Conservation (phyloP, 108 stramenopile species). For the Discostella pseudostelligera region DNA sequence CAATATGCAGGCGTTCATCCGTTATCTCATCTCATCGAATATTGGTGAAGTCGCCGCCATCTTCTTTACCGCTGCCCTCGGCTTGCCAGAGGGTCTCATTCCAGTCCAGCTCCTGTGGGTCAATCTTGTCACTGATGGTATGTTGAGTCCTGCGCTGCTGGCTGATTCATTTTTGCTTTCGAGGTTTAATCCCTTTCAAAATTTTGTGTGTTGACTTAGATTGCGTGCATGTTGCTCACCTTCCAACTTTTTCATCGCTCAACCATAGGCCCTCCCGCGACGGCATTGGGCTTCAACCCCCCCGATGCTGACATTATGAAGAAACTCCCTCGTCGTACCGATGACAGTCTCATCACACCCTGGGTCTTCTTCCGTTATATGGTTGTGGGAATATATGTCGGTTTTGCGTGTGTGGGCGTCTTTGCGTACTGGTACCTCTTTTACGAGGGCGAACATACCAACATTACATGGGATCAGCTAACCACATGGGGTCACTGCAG, state of each 20-base stretch:
- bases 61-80: constrained; percentile 91
- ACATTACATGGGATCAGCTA: constrained; percentile 54
- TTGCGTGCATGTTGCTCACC: too few species aligned
- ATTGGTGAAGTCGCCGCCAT: constrained; percentile 96
- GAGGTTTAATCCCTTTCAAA: too few species aligned
- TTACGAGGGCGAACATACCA: constrained; percentile 43
- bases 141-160: too few species aligned
- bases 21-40: constrained; percentile 97
- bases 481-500: constrained; percentile 44
- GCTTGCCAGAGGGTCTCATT: constrained; percentile 94
- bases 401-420: constrained; percentile 91
- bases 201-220: too few species aligned
- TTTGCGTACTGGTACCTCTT: constrained; percentile 82
- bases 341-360: constrained; percentile 94
- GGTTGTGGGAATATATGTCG: constrained; percentile 95
- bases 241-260: too few species aligned
- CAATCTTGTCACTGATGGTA: constrained; percentile 98
- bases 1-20: constrained; percentile 98
- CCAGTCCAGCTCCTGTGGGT: constrained; percentile 99
- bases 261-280: constrained; percentile 97
- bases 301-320: constrained; percentile 76
- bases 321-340: constrained; percentile 78
- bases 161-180: too few species aligned
- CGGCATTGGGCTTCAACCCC: constrained; percentile 97
- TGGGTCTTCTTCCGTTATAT: constrained; percentile 95